Percentiles rank a stretch among this genome's conserved stretches.
phyloP scores from a whole-genome alignment of 495 filamentous ascomycete species.

The Penicillium chermesinum region DNA sequence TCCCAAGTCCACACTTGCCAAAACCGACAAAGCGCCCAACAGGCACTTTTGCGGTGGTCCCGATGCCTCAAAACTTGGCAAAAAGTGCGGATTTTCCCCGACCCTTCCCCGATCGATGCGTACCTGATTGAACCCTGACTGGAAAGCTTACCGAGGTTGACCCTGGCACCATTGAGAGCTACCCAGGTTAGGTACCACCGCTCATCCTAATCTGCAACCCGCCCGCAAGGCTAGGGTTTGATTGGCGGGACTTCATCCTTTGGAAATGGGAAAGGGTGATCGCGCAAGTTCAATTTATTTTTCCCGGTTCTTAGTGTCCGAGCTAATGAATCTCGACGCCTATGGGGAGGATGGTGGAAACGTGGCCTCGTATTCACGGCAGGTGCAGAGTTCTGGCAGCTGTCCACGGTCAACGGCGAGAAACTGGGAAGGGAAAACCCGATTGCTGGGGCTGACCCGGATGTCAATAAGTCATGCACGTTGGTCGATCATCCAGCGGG shows the following conservation, averaged over 20 bases:
- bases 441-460: neutral
- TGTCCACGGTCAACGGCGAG: constrained; percentile 1
- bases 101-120: neutral
- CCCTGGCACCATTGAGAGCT: no score
- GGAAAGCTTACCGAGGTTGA: neutral
- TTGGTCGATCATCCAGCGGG: neutral
- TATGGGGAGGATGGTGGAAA: no score
- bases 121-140: constrained; percentile 1
- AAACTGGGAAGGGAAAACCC: constrained; percentile 7
- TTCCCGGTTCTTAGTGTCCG: no score
- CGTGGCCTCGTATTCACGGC: neutral
- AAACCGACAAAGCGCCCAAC: no score
- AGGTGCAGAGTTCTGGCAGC: constrained; percentile 4
- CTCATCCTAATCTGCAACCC: neutral
- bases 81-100: neutral
- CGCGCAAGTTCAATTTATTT: neutral
- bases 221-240: neutral
- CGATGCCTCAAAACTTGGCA: neutral
- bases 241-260: neutral
- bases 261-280: neutral
- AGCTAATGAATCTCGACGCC: no score
- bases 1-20: no score
- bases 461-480: neutral
- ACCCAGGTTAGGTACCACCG: neutral
- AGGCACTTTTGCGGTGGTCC: no score